A percentile compares a stretch with the other conserved stretches of the same genome.
These are phyloP conservation scores for Ashbya aceris DNA, from an alignment of 1,139 yeast genomes.

Conservation along the genomic window DNA sequence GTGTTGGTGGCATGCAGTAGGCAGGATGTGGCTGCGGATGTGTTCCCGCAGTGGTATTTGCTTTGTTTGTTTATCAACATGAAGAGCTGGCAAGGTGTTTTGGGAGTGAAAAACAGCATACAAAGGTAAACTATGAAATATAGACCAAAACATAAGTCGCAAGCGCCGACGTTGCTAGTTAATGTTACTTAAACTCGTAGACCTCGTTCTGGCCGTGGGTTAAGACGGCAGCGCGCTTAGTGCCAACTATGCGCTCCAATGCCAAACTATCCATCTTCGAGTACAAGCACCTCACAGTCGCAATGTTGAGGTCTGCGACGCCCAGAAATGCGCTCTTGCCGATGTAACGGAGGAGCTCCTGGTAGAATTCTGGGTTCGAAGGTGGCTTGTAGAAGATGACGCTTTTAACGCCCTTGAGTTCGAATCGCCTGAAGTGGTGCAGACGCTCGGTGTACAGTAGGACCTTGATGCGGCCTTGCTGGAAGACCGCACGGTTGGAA, in stretches of 20 bases:
- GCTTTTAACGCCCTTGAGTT: slow-evolving; percentile 77
- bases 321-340: slow-evolving; percentile 36
- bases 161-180: neutral
- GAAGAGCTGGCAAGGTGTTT: too few relatives aligned
- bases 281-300: slow-evolving; percentile 57
- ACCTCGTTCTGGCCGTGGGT: slow-evolving; percentile 63
- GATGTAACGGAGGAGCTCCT: slow-evolving; percentile 53
- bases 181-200: slow-evolving; percentile 50
- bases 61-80: too few relatives aligned
- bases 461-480: slow-evolving; percentile 55
- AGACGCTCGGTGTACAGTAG: slow-evolving; percentile 84
- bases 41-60: too few relatives aligned
- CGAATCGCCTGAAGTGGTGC: slow-evolving; percentile 83
- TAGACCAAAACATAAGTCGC: too few relatives aligned
- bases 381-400: slow-evolving; percentile 80
- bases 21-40: too few relatives aligned
- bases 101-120: too few relatives aligned
- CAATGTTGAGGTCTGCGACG: slow-evolving; percentile 49
- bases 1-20: too few relatives aligned
- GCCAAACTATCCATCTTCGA: slow-evolving; percentile 76
- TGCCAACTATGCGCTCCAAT: slow-evolving; percentile 79
- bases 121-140: too few relatives aligned
- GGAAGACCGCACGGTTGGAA: slow-evolving; percentile 60
- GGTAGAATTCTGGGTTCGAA: slow-evolving; percentile 72
- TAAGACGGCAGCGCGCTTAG: slow-evolving; percentile 60